Base-by-base conservation (phyloP, 2,329 filamentous ascomycete genomes). In the Berkeleyomyces rouxiae region DNA sequence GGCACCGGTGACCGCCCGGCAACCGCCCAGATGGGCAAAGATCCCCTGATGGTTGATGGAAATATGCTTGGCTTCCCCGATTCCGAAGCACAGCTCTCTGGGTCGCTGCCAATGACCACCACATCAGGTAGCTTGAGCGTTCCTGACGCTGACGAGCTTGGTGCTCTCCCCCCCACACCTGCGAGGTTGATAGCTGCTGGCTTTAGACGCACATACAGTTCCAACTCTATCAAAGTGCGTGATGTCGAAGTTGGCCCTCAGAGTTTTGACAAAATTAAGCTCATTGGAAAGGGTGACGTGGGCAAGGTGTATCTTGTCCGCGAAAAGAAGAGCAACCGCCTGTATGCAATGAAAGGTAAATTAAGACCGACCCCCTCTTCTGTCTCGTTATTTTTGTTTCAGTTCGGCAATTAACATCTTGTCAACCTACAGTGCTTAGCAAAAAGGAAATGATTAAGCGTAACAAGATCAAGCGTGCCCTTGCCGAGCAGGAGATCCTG, bases 381-480 rank as follows among this genome's bases (percentile, higher is more conserved):
- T 51, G 61, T 51, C 62, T 23, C 7, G 44, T 75, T 80, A 69
- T 80, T 72, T 62, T 51, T 60, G 39, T 3, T 46, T 1, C n/a
- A 43, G 4, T 13, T 46, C 33, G 4, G 3, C 11, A 3, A 13
- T 13, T 39, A 55, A 55, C n/a, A 11, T 36, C 33, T 61, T n/a
- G 36, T 36, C 3, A 11, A 3, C 40, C 16, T 51, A 13, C 71
- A 97, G 93, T 99, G 4, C 73, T 99, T 74, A 97, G 91, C 80
- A 99, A 99, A 76, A 96, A 97, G 79, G 93, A 99, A 75, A 99
- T 99, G 93, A 99, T 99, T 75, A 99, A 99, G 78, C 87, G 93
- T 64, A 99, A 99, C 79, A 99, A 99, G 81, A 99, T 99, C 77
- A 99, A 99, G 81, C 85, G 93, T 71, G 93, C 93, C 11, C 79